phyloP scores from a whole-genome alignment of 345 rosid genomes.

The Bruguiera sexangula region DNA sequence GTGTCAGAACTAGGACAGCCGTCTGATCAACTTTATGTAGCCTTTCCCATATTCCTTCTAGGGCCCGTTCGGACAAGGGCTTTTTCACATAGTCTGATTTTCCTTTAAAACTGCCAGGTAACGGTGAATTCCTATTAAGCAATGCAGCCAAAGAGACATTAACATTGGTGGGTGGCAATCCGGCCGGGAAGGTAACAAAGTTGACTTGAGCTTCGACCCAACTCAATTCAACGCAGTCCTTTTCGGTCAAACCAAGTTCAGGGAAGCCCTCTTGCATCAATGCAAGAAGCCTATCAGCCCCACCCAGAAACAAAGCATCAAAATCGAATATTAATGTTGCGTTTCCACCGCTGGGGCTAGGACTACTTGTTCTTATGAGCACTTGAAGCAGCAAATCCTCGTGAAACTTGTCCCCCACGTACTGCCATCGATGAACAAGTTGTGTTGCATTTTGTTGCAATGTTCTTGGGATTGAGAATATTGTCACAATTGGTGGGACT shows the following conservation, averaged over 20 bases:
- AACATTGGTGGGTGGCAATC: not conserved
- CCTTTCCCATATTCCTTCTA: constrained; percentile 6
- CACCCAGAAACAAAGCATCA: not conserved
- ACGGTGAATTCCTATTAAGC: not conserved
- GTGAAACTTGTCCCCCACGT: not conserved
- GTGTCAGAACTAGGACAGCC: not conserved
- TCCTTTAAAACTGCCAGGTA: not conserved
- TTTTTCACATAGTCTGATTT: constrained; percentile 14
- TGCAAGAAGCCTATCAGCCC: not conserved
- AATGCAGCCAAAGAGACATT: not conserved
- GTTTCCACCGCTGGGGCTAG: not conserved
- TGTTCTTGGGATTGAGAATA: constrained; percentile 1
- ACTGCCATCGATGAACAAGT: constrained; percentile 1
- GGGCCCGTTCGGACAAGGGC: not conserved
- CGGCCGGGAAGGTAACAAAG: not conserved
- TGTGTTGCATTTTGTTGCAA: not conserved
- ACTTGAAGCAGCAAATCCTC: not conserved
- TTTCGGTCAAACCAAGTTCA: not conserved
- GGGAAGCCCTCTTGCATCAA: not conserved
- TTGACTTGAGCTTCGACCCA: constrained; percentile 2
- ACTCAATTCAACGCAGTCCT: not conserved
- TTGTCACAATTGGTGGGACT: not conserved
- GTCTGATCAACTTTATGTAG: not conserved
- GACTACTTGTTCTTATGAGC: not conserved
- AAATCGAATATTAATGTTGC: not conserved